Base-by-base conservation (phyloP, 805 yeast genomes). In the Candida anglica region DNA sequence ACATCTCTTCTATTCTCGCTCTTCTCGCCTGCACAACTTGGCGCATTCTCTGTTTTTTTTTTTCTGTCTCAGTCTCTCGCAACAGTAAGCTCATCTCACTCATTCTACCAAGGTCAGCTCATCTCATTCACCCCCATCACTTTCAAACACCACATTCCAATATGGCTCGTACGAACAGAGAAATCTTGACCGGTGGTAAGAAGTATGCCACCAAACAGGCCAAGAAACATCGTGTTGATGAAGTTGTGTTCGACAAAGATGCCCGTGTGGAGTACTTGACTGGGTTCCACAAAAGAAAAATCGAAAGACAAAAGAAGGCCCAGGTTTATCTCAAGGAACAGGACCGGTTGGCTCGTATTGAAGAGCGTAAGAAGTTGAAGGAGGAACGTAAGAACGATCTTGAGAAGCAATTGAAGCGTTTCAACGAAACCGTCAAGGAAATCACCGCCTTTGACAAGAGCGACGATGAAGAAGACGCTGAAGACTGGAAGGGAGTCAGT, bases 281-380 rank as follows among this genome's bases (percentile, higher is more conserved):
- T 3, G 98, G 98, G 26, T 91, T 91, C 58, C 98, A 93, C 59
- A 91, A 91, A 63, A 75, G 98, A 52, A 91, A 91, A 56, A 56
- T 91, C 13, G 85, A 85, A 51, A 74, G 98, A 56, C 84, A 85
- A 61, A 89, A 87, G 63, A 79, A 81, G 43, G 98, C 97, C 0
- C 79, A 77, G 45, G 86, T 75, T 39, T 79, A 69, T 48, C 75
- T 75, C 32, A 79, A 81, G 46, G 96, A 89, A 53, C 85, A 81
- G 52, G 93, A 82, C 4, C 71, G 89, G 37, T 63, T 76, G 43
- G 79, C 78, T 2, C 75, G 75, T 47, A 69, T 87, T 8, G 94
- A 83, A 45, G 95, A 86, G 51, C 74, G 97, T 39, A 76, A 79
- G 44, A 67, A 71, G 46, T 56, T 78, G 15, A 69, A 91, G 43